Base-by-base conservation (phyloP, 495 filamentous ascomycete genomes). In the Arthonia radiata region DNA sequence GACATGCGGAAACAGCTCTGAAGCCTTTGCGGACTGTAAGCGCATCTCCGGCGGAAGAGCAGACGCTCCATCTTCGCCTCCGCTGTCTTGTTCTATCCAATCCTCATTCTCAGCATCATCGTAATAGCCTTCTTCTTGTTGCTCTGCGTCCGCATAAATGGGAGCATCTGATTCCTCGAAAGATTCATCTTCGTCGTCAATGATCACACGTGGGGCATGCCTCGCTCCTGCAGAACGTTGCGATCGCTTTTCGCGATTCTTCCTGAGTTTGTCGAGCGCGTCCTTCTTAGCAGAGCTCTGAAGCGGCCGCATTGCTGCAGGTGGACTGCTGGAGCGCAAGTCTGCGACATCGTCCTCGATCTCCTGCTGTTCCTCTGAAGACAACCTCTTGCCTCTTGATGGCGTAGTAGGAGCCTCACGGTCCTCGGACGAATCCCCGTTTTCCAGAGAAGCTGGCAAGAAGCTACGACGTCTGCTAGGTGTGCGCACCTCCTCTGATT, bases 1-100 rank as follows among this genome's bases (percentile, higher is more conserved):
- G 0, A 63, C 75, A 36, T 70, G 61, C 21, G 64, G 65, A 49
- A 92, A 90, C 31, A 81, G 67, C 17, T 79, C 69, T 28, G 71
- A 70, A 0, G 70, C 43, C 23, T 76, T 68, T 33, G 68, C 69
- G 35, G 71, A 63, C 0, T 61, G 54, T 26, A 71, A 59, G 8
- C 52, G 10, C 15, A 26, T 17, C 29, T 16, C 6, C 19, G 19
- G 19, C 6, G 19, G 19, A 22, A 16, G 4, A 17, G 17, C 8
- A 1, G 19, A 7, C 15, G 4, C 32, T 4, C 21, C 33, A 2
- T 36, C 28, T 7, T 27, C 30, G 5, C 39, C 30, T 21, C 33
- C 28, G 6, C 14, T 23, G 11, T 30, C 27, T 10, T 30, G 23
- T 16, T 16, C 16, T 14, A 15, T n/a, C 6, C 23, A 18, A 13